These are phyloP conservation scores for Xylaria venustula DNA, from an alignment of 495 filamentous ascomycete genomes.

Conservation along the genomic window DNA sequence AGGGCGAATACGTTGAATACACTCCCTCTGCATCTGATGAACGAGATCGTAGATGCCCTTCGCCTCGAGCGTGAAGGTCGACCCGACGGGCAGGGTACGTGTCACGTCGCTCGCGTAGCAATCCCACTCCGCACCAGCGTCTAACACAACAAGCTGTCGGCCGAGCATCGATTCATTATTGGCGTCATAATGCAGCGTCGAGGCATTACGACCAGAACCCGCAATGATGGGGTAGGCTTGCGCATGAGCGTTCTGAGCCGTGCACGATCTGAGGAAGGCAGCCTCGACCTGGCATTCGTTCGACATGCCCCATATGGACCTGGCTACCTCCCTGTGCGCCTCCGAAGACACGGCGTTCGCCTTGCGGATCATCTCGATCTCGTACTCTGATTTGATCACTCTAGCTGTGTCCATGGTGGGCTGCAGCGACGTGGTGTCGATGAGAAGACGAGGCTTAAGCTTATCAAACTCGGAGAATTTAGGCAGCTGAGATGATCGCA, in stretches of 20 bases:
- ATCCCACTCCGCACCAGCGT: slow-evolving; percentile 81
- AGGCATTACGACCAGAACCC: slow-evolving; percentile 72
- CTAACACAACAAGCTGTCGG: slow-evolving; percentile 72
- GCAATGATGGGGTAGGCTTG: slow-evolving; percentile 90
- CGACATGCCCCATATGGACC: slow-evolving; percentile 53
- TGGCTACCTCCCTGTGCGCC: slow-evolving; percentile 70
- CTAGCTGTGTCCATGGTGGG: slow-evolving; percentile 71
- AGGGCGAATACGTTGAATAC: slow-evolving; percentile 63
- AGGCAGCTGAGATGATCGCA: slow-evolving; percentile 42
- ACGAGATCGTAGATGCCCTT: slow-evolving; percentile 73
- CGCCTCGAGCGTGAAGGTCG: slow-evolving; percentile 63
- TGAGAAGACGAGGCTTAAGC: slow-evolving; percentile 28
- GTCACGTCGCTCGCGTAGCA: slow-evolving; percentile 93
- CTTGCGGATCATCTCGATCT: slow-evolving; percentile 72
- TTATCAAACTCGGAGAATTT: slow-evolving; percentile 33
- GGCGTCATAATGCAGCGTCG: slow-evolving; percentile 78
- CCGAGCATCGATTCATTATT: slow-evolving; percentile 71
- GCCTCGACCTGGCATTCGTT: slow-evolving; percentile 86
- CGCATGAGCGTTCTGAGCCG: slow-evolving; percentile 65
- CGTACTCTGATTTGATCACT: slow-evolving; percentile 76
- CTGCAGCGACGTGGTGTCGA: slow-evolving; percentile 49
- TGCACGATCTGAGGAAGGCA: slow-evolving; percentile 67
- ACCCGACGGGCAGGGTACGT: slow-evolving; percentile 74
- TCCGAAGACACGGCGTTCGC: slow-evolving; percentile 74
- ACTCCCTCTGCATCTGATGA: slow-evolving; percentile 77